Base-by-base conservation (phyloP, 148 eudicot genomes). In the Gaultheria prostrata region DNA sequence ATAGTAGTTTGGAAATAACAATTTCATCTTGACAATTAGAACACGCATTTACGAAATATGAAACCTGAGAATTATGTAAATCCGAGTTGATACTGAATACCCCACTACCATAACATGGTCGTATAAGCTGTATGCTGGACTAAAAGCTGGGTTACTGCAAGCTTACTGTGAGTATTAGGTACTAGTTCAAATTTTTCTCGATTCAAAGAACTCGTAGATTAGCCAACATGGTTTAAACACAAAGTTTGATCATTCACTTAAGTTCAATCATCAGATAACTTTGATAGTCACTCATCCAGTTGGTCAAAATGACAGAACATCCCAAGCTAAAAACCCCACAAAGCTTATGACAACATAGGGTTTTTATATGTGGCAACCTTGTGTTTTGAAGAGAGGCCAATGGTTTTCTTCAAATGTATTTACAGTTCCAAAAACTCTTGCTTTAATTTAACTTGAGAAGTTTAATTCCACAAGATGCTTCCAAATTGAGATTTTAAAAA, bases 381-480 rank as follows among this genome's bases (percentile, higher is more conserved):
- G 67, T 21, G 11, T 21, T 59, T 13, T 59, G 67, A 54, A 17
- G 21, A 24, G 70, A 9, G 50, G 35, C 11, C 28, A 3, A 28
- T 28, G 35, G 14, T 65, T 26, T 65, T 65, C 17, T 26, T 21
- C 65, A 6, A 20, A 59, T 57, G 24, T 21, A 57, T 57, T 10
- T 63, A 10, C 70, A n/a, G 28, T 65, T 65, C 71, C 71, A 65
- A 12, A 65, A 65, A 65, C 71, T 65, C 71, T 65, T 65, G 71
- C 71, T 65, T 65, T 11, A 61, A n/a, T 61, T 61, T n/a, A 24
- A n/a, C 30, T 61, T 61, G 28, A 61, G 69, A 21, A 61, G 28
- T 61, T 61, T 24, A 65, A 26, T 17, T 28, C 71, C 71, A 65
- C 33, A 28, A 65, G 71, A 28, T 11, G 71, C 32, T 63, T 9